A percentile compares a stretch with the other conserved stretches of the same genome.
Evolutionary conservation across 768 basidiomycete species (phyloP).

Genomic region (Pisolithus albus): DNA sequence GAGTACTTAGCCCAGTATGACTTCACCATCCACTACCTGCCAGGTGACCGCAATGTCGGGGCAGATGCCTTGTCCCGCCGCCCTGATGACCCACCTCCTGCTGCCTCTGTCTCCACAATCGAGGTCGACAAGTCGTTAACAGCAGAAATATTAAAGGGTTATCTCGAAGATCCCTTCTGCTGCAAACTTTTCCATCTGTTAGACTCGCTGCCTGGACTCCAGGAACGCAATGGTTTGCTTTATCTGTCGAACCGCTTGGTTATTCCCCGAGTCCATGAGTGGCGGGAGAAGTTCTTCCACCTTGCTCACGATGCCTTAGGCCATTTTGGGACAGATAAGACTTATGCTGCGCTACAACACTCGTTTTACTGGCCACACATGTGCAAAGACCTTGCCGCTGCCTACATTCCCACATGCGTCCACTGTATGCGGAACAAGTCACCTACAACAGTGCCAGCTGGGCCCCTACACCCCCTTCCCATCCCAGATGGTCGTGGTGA

Average conservation of each 20-base stretch:
- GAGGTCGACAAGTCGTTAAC: not conserved
- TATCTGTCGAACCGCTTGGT: constrained; percentile 8
- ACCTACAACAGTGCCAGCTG: no score
- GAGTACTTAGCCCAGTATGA: no score
- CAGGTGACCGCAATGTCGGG: no score
- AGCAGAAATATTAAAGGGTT: constrained; percentile 1
- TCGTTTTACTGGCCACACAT: constrained; percentile 19
- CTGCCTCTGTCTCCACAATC: not conserved
- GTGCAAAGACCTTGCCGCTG: no score
- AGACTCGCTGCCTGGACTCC: not conserved
- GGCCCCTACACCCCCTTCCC: no score
- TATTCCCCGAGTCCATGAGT: not conserved
- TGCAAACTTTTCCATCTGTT: not conserved
- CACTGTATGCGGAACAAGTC: no score
- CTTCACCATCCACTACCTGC: no score
- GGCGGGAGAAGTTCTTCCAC: constrained; percentile 15
- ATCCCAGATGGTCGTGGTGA: no score
- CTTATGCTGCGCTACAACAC: constrained; percentile 15
- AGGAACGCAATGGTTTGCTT: not conserved
- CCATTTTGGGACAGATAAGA: constrained; percentile 32
- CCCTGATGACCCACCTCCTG: not conserved
- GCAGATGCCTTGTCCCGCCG: no score
- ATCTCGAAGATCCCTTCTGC: constrained; percentile 8
- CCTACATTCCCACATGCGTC: no score
- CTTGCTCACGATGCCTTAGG: constrained; percentile 26